phyloP scores from a whole-genome alignment of 345 rosid genomes.

The Salix purpurea region DNA sequence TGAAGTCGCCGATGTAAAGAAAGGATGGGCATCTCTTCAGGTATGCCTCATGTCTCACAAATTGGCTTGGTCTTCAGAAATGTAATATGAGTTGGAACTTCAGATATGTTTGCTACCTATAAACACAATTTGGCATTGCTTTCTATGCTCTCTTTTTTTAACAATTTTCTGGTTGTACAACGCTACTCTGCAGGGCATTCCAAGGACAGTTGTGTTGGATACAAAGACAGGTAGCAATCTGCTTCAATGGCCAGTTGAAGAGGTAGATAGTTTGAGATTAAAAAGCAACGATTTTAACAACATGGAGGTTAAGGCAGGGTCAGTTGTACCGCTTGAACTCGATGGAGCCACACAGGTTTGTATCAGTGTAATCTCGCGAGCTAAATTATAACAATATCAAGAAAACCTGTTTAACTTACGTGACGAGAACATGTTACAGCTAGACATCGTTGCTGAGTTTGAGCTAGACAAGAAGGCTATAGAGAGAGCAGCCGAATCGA shows the following conservation, averaged over 20 bases:
- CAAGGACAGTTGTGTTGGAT: constrained; percentile 66
- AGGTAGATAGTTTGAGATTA: constrained; percentile 61
- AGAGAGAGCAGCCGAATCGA: constrained; percentile 30
- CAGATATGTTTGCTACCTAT: no score
- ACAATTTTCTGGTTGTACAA: no score
- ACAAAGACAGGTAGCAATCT: constrained; percentile 53
- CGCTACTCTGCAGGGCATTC: constrained; percentile 47
- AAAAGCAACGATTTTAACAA: constrained; percentile 40
- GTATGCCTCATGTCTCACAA: constrained; percentile 11
- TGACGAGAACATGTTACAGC: constrained; percentile 27
- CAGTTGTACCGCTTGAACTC: constrained; percentile 51
- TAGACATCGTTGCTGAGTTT: constrained; percentile 53
- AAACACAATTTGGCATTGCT: no score
- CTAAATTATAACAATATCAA: background rate
- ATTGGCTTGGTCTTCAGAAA: no score
- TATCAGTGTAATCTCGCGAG: background rate
- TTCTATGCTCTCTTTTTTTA: no score
- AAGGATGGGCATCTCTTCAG: constrained; percentile 82
- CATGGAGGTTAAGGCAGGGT: constrained; percentile 50
- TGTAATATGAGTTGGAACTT: no score
- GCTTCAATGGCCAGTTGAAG: constrained; percentile 85
- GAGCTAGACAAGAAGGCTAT: constrained; percentile 53
- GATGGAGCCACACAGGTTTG: constrained; percentile 69
- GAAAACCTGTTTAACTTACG: background rate
- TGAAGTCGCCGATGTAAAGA: constrained; percentile 51